Conservation (phyloP, 2,329 filamentous ascomycete species). For the Emergomyces pasteurianus region DNA sequence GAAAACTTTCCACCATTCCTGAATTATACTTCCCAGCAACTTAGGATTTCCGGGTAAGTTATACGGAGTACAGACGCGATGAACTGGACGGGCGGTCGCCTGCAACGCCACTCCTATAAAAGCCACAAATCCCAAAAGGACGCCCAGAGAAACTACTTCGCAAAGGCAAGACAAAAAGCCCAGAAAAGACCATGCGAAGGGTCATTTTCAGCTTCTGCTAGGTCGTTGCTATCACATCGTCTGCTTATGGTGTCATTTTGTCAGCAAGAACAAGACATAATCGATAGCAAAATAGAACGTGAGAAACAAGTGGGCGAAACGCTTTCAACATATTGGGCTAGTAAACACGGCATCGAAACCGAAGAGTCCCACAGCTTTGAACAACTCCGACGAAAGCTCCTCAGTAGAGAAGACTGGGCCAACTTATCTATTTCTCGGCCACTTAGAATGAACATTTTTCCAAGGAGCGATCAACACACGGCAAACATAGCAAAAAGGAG, state of each 20-base stretch:
- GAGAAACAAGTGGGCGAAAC: neutral
- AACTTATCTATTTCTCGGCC: constrained; percentile 23
- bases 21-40: neutral
- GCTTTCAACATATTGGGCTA: neutral
- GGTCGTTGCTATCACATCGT: neutral
- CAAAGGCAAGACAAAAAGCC: constrained; percentile 17
- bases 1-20: neutral
- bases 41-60: neutral
- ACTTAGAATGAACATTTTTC: constrained; percentile 10
- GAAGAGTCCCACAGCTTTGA: constrained; percentile 12
- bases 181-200: constrained; percentile 8
- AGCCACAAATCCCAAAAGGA: constrained; percentile 17
- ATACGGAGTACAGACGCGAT: constrained; percentile 14
- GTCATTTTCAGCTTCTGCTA: neutral
- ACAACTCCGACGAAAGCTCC: constrained; percentile 21
- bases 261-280: neutral
- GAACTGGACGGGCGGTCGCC: constrained; percentile 36
- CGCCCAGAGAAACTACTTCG: constrained; percentile 24
- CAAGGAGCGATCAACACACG: neutral
- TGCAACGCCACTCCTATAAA: constrained; percentile 28
- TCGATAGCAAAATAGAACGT: neutral
- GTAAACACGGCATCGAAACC: neutral
- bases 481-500: constrained; percentile 20
- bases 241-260: neutral
- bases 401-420: constrained; percentile 28